Base-by-base conservation (phyloP, 169 alveolate species). In the Amoebophrya sp. region DNA sequence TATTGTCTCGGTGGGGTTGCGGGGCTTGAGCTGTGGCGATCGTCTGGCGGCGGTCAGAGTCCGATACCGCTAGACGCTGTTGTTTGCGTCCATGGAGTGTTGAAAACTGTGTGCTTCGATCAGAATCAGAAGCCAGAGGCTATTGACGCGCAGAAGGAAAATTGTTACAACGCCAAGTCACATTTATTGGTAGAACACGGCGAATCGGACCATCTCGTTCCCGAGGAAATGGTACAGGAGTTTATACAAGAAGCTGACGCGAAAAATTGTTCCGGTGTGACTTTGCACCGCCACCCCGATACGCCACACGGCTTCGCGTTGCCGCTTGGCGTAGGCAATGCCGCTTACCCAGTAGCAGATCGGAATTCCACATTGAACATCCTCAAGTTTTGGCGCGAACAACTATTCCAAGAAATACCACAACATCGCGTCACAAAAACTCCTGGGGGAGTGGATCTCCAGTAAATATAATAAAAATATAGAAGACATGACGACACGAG, bases 301-400 rank as follows among this genome's bases (percentile, higher is more conserved):
- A 65, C 83, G 83, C 83, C 83, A 26, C 83, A 65, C 83, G 83
- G 83, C 33, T 65, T 65, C 26, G 83, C 83, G 83, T 36, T 65
- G 2, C 83, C 83, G 2, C 83, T 65, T 36, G 83, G 83, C 36
- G 83, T 65, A 6, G 83, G 83, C 83, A 65, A 65, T 36, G 83
- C 83, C 2, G 83, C 83, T 6, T 65, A 26, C 83, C 83, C 83
- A 65, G 83, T 26, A 6, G 83, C 83, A 0, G 83, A 65, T 36
- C 12, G 33, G 2, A 1, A 65, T 29, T 26, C 39, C 83, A 26
- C 39, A 1, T 0, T 1, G 2, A 0, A 29, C 39, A 65, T 65
- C 26, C 83, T 65, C 36, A 36, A 65, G 83, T 65, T 65, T 26
- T 65, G 83, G 83, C 83, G 33, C 36, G n/a, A 1, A 6, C 39